phyloP scores from a whole-genome alignment of 2,329 filamentous ascomycete species.

The Penicillium sp. region DNA sequence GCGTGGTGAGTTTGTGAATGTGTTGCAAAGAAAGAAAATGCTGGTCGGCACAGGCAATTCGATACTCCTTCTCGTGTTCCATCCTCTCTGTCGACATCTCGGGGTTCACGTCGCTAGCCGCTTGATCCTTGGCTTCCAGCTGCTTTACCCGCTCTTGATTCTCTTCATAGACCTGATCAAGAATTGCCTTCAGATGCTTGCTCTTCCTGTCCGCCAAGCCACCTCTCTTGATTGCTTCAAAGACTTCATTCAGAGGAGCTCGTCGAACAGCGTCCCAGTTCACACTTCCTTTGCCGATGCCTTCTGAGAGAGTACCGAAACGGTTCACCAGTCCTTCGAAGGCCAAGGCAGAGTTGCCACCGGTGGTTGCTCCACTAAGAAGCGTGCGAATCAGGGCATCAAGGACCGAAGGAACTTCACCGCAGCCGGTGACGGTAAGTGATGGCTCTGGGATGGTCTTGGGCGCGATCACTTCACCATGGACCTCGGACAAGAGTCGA shows the following conservation, averaged over 20 bases:
- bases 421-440: slow-evolving; percentile 64
- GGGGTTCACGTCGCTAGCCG: slow-evolving; percentile 34
- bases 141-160: slow-evolving; percentile 55
- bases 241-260: slow-evolving; percentile 57
- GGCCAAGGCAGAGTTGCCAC: slow-evolving; percentile 59
- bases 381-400: slow-evolving; percentile 60
- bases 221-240: slow-evolving; percentile 62
- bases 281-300: slow-evolving; percentile 65
- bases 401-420: slow-evolving; percentile 60
- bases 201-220: slow-evolving; percentile 68
- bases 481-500: slow-evolving; percentile 57
- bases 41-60: slow-evolving; percentile 54
- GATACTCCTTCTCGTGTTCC: slow-evolving; percentile 50
- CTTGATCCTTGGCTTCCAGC: slow-evolving; percentile 42
- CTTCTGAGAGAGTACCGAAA: slow-evolving; percentile 59
- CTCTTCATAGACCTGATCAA: slow-evolving; percentile 66
- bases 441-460: slow-evolving; percentile 65
- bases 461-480: slow-evolving; percentile 62
- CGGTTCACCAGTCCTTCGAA: slow-evolving; percentile 59
- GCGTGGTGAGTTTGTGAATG: slow-evolving; percentile 51
- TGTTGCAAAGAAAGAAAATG: slow-evolving; percentile 62
- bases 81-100: slow-evolving; percentile 33
- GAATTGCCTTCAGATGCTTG: slow-evolving; percentile 65
- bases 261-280: slow-evolving; percentile 67
- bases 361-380: slow-evolving; percentile 57